Conservation (phyloP, 176 grass and related monocot species). For the Musa troglodytarum region DNA sequence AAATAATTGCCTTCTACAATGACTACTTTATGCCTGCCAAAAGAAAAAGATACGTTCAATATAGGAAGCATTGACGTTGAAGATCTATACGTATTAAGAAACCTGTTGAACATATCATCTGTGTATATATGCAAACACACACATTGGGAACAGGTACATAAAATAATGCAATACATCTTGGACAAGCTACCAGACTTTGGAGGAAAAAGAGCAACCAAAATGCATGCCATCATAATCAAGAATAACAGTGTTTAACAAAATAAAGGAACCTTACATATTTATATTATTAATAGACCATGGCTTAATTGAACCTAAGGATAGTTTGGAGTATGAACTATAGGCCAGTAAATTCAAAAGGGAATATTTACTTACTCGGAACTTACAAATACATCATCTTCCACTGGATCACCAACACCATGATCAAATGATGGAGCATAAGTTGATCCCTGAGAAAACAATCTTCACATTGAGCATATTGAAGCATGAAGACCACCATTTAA, state of each 20-base stretch:
- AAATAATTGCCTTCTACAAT: conserved; percentile 87
- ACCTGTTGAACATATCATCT: background rate
- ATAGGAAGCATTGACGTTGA: background rate
- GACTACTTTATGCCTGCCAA: conserved; percentile 71
- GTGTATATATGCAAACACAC: background rate
- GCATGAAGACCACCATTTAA: background rate
- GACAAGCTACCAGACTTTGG: background rate
- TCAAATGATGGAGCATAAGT: conserved; percentile 95
- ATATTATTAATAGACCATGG: background rate
- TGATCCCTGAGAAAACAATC: conserved; percentile 42
- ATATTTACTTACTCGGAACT: conserved; percentile 27
- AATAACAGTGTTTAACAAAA: background rate
- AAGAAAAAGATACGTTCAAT: background rate
- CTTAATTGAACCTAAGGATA: background rate
- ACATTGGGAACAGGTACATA: background rate
- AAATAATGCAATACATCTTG: background rate
- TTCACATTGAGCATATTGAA: conserved; percentile 2
- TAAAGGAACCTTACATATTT: background rate
- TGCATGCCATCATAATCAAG: background rate
- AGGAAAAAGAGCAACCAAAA: background rate
- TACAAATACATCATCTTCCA: conserved; percentile 84
- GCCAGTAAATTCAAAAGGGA: background rate
- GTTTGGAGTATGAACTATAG: background rate
- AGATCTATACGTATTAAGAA: background rate
- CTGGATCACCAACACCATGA: conserved; percentile 86